phyloP scores from a whole-genome alignment of 441 rosid genomes.

The Croton setiger region DNA sequence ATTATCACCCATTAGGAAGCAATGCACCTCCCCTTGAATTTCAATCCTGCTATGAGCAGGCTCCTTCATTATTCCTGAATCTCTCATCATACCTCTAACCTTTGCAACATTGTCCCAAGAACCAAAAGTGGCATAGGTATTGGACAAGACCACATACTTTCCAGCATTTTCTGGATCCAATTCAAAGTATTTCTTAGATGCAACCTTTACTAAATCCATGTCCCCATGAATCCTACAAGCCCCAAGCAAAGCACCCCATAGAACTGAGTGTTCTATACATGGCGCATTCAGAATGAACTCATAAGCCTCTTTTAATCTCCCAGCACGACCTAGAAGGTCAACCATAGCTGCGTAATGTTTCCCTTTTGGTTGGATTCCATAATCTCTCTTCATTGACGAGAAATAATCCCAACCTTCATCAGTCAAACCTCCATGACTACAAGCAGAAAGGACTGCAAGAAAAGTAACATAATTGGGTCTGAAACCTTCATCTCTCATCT shows the following conservation, averaged over 20 bases:
- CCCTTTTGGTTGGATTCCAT: conserved; percentile 59
- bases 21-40: conserved; percentile 52
- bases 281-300: conserved; percentile 59
- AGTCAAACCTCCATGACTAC: conserved; percentile 77
- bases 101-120: conserved; percentile 58
- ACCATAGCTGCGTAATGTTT: conserved; percentile 77
- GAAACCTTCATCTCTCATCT: conserved; percentile 62
- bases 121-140: conserved; percentile 64
- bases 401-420: conserved; percentile 56
- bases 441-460: conserved; percentile 76
- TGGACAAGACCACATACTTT: conserved; percentile 61
- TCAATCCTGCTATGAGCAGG: conserved; percentile 76
- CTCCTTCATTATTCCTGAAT: conserved; percentile 51
- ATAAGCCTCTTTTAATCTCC: conserved; percentile 66
- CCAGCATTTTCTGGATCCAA: conserved; percentile 68
- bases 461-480: conserved; percentile 68
- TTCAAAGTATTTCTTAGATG: conserved; percentile 50
- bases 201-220: conserved; percentile 49
- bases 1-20: conserved; percentile 50
- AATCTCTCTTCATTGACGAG: conserved; percentile 51
- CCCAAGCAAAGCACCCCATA: conserved; percentile 82
- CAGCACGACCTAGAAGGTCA: conserved; percentile 74
- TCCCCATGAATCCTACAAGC: conserved; percentile 70
- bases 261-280: conserved; percentile 50
- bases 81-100: conserved; percentile 57